Conservation (phyloP, 768 basidiomycete species). For the Lactarius vividus region DNA sequence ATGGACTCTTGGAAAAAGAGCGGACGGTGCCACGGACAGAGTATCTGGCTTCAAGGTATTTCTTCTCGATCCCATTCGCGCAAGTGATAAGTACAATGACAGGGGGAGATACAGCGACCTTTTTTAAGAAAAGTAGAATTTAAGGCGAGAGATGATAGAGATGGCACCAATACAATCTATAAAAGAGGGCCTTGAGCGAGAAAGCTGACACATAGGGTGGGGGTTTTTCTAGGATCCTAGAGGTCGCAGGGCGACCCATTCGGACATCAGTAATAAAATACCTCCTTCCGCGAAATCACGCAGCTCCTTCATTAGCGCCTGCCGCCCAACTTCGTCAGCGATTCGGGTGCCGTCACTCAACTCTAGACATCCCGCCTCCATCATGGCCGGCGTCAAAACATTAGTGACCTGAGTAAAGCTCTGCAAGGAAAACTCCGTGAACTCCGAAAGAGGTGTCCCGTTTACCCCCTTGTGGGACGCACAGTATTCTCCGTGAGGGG, state of each 20-base stretch:
- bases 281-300: not conserved
- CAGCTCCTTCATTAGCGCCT: not conserved
- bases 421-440: not conserved
- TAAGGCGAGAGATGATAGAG: no score
- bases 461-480: not conserved
- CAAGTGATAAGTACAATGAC: constrained; percentile 52
- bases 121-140: no score
- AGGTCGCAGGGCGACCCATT: no score
- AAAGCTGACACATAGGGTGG: no score
- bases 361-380: not conserved
- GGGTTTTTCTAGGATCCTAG: no score
- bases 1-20: constrained; percentile 52
- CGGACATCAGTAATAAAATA: no score
- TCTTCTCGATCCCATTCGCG: constrained; percentile 58
- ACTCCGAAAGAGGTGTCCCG: not conserved
- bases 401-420: not conserved
- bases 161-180: no score
- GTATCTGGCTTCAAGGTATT: constrained; percentile 60
- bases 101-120: constrained; percentile 38
- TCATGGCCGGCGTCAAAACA: not conserved
- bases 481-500: constrained; percentile 1
- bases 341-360: not conserved
- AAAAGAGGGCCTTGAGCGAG: no score
- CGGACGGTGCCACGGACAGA: constrained; percentile 66
- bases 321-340: not conserved